Percentiles rank a stretch among this genome's conserved stretches.
These are phyloP conservation scores for Aegilops speltoides DNA, from an alignment of 176 grass and related monocot genomes.

Conservation along the genomic window DNA sequence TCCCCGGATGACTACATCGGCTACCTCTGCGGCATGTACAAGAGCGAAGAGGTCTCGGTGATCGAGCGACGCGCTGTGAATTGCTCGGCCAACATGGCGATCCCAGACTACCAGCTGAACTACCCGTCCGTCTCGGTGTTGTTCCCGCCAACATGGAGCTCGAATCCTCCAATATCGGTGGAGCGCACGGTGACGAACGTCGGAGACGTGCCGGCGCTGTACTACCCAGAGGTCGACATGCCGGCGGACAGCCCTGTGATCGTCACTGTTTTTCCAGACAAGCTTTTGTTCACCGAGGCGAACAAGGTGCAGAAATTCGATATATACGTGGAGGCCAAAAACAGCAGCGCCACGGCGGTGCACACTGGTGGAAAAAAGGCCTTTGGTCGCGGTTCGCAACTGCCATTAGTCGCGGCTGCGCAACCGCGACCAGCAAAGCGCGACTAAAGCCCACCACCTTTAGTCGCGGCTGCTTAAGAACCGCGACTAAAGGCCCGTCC, in stretches of 20 bases:
- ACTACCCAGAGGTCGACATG: background rate
- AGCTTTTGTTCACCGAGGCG: no score
- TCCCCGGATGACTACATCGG: constrained; percentile 19
- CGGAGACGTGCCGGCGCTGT: no score
- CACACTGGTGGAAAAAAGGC: no score
- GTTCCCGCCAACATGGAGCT: no score
- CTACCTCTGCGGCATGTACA: background rate
- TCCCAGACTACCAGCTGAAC: background rate
- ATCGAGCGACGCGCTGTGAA: background rate
- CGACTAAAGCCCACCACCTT: no score
- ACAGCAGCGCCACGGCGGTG: background rate
- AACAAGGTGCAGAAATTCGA: constrained; percentile 27
- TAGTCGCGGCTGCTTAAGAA: no score
- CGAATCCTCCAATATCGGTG: no score
- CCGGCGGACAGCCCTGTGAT: background rate
- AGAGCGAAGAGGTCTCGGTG: background rate
- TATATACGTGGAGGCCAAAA: background rate
- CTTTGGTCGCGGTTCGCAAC: no score
- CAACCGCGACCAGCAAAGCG: no score
- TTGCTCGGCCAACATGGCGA: background rate
- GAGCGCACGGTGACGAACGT: no score
- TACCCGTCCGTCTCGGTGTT: background rate
- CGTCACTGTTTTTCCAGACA: background rate
- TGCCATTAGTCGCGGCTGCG: no score
- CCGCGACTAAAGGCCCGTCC: no score